phyloP scores from a whole-genome alignment of 805 yeast species.

The Metschnikowia chrysomelidarum region DNA sequence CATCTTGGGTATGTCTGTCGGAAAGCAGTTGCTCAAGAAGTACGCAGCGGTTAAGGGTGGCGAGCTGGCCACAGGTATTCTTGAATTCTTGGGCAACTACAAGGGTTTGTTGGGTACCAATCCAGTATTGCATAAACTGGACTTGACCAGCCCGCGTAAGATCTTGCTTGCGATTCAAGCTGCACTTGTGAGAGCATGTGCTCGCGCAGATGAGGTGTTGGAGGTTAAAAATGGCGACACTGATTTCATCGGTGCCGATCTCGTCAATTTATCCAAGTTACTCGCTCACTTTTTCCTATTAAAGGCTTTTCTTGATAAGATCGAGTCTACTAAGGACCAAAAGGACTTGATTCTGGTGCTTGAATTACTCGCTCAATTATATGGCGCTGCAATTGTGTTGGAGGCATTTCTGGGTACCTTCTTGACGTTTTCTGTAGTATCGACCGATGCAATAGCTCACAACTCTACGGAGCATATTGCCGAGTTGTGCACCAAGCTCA shows the following conservation, averaged over 20 bases:
- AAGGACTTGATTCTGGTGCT: conserved; percentile 48
- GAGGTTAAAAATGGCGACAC: conserved; percentile 36
- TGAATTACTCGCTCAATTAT: conserved; percentile 55
- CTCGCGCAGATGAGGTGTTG: conserved; percentile 30
- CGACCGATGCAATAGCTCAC: conserved; percentile 46
- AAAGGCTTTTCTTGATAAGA: conserved; percentile 35
- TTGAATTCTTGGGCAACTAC: conserved; percentile 39
- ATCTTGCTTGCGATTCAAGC: conserved; percentile 29
- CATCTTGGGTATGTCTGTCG: conserved; percentile 78
- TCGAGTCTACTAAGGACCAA: conserved; percentile 30
- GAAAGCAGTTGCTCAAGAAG: conserved; percentile 67
- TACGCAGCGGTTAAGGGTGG: conserved; percentile 41
- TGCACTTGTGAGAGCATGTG: conserved; percentile 39
- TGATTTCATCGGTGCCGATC: conserved; percentile 47
- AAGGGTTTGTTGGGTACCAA: conserved; percentile 25
- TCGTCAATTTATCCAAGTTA: conserved; percentile 48
- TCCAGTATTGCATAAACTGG: conserved; percentile 30
- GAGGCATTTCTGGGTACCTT: conserved; percentile 73
- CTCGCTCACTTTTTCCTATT: conserved; percentile 51
- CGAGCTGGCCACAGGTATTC: conserved; percentile 41
- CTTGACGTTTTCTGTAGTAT: conserved; percentile 58
- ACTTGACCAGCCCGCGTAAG: conserved; percentile 23
- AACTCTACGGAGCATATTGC: conserved; percentile 43
- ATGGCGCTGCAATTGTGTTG: conserved; percentile 53
- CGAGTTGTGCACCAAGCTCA: conserved; percentile 31